Conservation (phyloP, 2,329 filamentous ascomycete genomes). For the Colletotrichum ledebouriae region DNA sequence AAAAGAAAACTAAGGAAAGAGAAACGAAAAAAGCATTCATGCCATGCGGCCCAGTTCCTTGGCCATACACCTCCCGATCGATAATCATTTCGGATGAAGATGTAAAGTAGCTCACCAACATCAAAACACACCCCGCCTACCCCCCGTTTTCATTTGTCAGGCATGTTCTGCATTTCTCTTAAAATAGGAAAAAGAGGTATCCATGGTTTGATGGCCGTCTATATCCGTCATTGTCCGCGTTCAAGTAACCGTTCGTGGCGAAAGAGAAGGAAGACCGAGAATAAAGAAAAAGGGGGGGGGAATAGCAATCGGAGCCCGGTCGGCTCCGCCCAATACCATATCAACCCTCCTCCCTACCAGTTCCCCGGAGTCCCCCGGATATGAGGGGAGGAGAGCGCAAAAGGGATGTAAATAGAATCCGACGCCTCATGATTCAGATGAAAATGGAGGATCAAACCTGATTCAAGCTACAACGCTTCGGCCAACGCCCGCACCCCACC, state of each 20-base stretch:
- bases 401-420: slow-evolving; percentile 37
- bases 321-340: neutral
- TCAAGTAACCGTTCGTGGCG: slow-evolving; percentile 27
- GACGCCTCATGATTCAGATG: slow-evolving; percentile 37
- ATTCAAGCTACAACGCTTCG: slow-evolving; percentile 63
- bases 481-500: slow-evolving; percentile 65
- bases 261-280: slow-evolving; percentile 6
- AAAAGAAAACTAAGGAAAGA: neutral
- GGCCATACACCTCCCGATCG: slow-evolving; percentile 25
- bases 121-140: slow-evolving; percentile 18
- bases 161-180: slow-evolving; percentile 29
- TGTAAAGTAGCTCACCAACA: slow-evolving; percentile 2
- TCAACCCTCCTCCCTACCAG: neutral
- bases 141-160: slow-evolving; percentile 34
- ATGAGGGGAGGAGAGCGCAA: neutral
- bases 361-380: slow-evolving; percentile 27
- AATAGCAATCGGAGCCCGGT: neutral
- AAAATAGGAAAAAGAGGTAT: slow-evolving; percentile 33
- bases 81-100: slow-evolving; percentile 35
- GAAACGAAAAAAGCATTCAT: slow-evolving; percentile 29
- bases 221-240: slow-evolving; percentile 32
- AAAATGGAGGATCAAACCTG: slow-evolving; percentile 16
- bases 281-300: neutral
- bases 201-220: slow-evolving; percentile 31
- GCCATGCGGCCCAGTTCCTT: slow-evolving; percentile 37